Evolutionary conservation across 2,329 filamentous ascomycete species (phyloP).

Genomic region (Colletotrichum tropicale): DNA sequence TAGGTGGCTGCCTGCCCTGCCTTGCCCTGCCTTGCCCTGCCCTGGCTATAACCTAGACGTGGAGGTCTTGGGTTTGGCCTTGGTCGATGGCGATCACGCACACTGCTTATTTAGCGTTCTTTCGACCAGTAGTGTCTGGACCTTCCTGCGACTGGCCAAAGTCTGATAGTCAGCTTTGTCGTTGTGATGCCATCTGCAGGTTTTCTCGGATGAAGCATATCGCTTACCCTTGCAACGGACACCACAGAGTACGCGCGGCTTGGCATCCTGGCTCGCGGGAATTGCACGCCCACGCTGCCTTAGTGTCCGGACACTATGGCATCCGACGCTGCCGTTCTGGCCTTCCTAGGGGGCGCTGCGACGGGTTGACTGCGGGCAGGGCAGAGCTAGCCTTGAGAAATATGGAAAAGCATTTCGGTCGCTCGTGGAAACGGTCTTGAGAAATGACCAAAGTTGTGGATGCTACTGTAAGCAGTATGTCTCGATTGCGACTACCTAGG

Average conservation of each 20-base stretch:
- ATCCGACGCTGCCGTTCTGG: slow-evolving; percentile 3
- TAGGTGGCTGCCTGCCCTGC: background rate
- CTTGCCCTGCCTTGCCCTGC: background rate
- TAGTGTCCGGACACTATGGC: background rate
- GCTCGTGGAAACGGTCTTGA: background rate
- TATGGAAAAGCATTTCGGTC: background rate
- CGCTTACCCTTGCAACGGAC: background rate
- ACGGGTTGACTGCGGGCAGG: background rate
- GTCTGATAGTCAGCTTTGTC: background rate
- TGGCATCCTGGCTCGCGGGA: background rate
- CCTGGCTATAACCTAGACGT: background rate
- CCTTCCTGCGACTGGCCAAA: background rate
- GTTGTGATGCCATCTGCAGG: background rate
- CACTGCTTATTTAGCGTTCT: background rate
- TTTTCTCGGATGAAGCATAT: background rate
- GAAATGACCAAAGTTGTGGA: background rate
- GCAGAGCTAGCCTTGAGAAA: background rate
- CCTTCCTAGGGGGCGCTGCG: background rate
- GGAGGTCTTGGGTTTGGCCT: background rate
- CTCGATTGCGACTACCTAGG: background rate
- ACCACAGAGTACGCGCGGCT: background rate
- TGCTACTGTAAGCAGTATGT: background rate
- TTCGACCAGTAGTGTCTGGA: background rate
- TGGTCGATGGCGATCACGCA: slow-evolving; percentile 10
- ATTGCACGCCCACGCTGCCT: background rate